These are phyloP conservation scores for Zelopaecilomyces penicillatus DNA, from an alignment of 2,329 filamentous ascomycete species.

Conservation along the genomic window DNA sequence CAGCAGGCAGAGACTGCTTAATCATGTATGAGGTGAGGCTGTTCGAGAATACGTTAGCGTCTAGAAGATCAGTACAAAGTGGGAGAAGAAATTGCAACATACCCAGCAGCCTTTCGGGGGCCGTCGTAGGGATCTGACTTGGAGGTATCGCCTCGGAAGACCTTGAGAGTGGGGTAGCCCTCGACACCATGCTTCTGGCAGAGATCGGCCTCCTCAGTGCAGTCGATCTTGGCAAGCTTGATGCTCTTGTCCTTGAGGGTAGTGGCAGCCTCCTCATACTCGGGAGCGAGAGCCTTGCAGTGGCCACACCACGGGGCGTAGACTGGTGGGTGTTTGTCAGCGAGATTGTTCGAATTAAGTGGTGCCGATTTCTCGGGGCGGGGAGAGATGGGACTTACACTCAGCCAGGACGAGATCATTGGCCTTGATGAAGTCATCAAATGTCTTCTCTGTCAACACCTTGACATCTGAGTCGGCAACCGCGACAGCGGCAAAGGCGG, in stretches of 20 bases:
- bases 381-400: constrained; percentile 53
- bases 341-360: constrained; percentile 4
- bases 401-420: constrained; percentile 90
- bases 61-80: background rate
- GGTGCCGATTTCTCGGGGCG: background rate
- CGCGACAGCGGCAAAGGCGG: constrained; percentile 48
- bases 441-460: constrained; percentile 77
- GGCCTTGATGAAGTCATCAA: constrained; percentile 74
- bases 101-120: constrained; percentile 76
- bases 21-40: constrained; percentile 83
- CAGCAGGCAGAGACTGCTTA: constrained; percentile 91
- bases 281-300: constrained; percentile 94
- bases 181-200: constrained; percentile 87
- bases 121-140: constrained; percentile 69
- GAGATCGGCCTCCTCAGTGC: constrained; percentile 87
- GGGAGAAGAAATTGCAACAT: constrained; percentile 25
- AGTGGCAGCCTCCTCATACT: constrained; percentile 82
- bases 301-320: constrained; percentile 96
- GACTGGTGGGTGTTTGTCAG: constrained; percentile 48
- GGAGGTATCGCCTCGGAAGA: constrained; percentile 88
- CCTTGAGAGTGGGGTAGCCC: constrained; percentile 97
- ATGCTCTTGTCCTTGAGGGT: constrained; percentile 83
- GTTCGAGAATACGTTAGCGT: constrained; percentile 13
- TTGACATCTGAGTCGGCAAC: constrained; percentile 71
- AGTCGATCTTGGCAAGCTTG: constrained; percentile 80